Base-by-base conservation (phyloP, 2,329 filamentous ascomycete species). In the Emmonsiellopsis sp. region DNA sequence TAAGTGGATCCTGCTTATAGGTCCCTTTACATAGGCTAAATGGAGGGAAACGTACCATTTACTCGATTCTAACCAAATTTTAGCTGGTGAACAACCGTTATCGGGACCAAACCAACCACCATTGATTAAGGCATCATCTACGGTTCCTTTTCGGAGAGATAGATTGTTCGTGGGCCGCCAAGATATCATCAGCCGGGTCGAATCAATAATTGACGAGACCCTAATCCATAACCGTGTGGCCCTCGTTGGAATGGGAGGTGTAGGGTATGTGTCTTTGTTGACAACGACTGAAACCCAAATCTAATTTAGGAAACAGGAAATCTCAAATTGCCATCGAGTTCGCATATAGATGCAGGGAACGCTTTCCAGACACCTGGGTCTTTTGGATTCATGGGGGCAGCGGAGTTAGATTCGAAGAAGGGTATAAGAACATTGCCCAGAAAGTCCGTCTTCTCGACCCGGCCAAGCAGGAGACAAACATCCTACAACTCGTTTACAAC, bases 161-260 rank as follows among this genome's bases (percentile, higher is more conserved):
- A 10, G 45, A 1, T n/a, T 31, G 0, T 64, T 59, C 46, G 58
- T 62, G 0, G 57, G 63, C 6, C 59, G 59, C 1, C 44, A 57
- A 2, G 11, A 55, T 3, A 45, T 62, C 5, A 34, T 40, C 0
- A 50, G n/a, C 5, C 10, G 50, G 1, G 7, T 63, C 3, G 56
- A 61, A 35, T 9, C 38, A 7, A 52, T 32, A 11, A 11, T 63
- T 3, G 26, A 52, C 7, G 32, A 20, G 4, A 16, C 15, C 44
- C 7, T 41, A 37, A 16, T 41, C 35, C 35, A 38, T 7, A 38
- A 38, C 35, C 35, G 64, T 1, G 59, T 67, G 6, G 67, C 66
- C 1, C 61, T 71, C 7, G 59, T 66, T 0, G 69, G 70, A n/a
- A 52, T 72, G 2, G 70, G 69, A 3, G 68, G 70, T 13, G 60